Conservation (phyloP, 768 basidiomycete genomes). For the Pisolithus marmoratus region DNA sequence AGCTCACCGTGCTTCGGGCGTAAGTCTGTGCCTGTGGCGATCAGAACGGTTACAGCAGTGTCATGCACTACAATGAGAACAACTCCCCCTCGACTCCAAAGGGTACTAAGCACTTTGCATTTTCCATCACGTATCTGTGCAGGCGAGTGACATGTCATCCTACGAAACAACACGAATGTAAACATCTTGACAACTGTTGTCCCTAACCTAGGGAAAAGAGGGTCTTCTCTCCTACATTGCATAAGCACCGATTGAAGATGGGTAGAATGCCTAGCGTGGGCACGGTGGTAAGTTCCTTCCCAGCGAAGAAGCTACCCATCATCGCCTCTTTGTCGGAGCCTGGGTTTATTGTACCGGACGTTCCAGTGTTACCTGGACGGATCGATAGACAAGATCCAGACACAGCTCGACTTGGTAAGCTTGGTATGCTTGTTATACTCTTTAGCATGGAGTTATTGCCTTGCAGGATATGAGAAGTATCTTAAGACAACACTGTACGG, state of each 20-base stretch:
- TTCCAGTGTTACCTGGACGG: constrained; percentile 70
- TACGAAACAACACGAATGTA: too few species aligned
- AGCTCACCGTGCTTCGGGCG: too few species aligned
- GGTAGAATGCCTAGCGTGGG: constrained; percentile 94
- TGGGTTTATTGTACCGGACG: constrained; percentile 74
- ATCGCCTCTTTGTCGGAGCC: constrained; percentile 46
- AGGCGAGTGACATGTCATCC: too few species aligned
- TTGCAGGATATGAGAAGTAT: constrained; percentile 61
- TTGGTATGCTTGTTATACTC: constrained; percentile 35
- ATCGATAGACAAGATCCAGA: constrained; percentile 55
- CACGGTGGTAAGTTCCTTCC: constrained; percentile 67
- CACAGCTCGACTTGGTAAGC: constrained; percentile 71
- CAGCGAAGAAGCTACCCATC: not conserved
- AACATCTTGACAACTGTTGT: too few species aligned
- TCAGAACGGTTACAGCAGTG: too few species aligned
- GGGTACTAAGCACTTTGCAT: too few species aligned
- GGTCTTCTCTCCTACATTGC: constrained; percentile 54
- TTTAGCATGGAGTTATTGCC: not conserved
- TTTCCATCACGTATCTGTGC: too few species aligned
- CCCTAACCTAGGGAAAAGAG: too few species aligned
- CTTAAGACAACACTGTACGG: constrained; percentile 93
- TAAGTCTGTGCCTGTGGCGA: too few species aligned
- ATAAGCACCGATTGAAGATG: constrained; percentile 97
- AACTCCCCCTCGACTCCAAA: too few species aligned
- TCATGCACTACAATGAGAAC: too few species aligned